phyloP scores from a whole-genome alignment of 179 eudicot species.

The Dionaea muscipula region DNA sequence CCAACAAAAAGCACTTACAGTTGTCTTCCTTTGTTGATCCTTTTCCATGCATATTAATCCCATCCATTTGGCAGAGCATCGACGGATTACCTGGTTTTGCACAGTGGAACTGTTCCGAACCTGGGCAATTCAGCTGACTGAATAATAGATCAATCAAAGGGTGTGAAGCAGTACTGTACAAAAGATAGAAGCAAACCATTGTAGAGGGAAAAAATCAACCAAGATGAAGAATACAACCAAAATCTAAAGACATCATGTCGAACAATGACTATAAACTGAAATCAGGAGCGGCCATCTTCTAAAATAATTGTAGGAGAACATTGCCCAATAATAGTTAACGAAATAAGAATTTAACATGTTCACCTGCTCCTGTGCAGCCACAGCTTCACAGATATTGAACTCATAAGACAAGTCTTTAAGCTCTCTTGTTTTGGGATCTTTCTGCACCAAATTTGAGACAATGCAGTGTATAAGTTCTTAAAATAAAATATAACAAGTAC shows the following conservation, averaged over 20 bases:
- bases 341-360: conserved; percentile 6
- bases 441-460: conserved; percentile 34
- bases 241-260: no score
- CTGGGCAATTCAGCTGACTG: conserved; percentile 61
- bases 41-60: conserved; percentile 86
- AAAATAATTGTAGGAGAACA: no score
- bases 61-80: conserved; percentile 93
- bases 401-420: conserved; percentile 65
- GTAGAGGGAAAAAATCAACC: no score
- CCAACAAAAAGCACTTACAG: conserved; percentile 48
- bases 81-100: conserved; percentile 75
- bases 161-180: conserved; percentile 6
- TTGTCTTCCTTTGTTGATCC: conserved; percentile 80
- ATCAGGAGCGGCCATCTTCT: no score
- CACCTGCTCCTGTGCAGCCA: conserved; percentile 98
- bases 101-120: conserved; percentile 88
- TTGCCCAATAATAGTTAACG: no score
- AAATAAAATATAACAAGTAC: background rate
- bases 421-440: conserved; percentile 80
- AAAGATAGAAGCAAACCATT: conserved; percentile 5
- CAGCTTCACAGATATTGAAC: conserved; percentile 85
- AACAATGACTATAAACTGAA: no score
- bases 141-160: conserved; percentile 44
- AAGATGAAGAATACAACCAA: no score
- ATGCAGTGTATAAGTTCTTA: background rate